A percentile compares a stretch with the other conserved stretches of the same genome.
phyloP scores from a whole-genome alignment of 805 yeast genomes.

The Starmerella stigmatis region DNA sequence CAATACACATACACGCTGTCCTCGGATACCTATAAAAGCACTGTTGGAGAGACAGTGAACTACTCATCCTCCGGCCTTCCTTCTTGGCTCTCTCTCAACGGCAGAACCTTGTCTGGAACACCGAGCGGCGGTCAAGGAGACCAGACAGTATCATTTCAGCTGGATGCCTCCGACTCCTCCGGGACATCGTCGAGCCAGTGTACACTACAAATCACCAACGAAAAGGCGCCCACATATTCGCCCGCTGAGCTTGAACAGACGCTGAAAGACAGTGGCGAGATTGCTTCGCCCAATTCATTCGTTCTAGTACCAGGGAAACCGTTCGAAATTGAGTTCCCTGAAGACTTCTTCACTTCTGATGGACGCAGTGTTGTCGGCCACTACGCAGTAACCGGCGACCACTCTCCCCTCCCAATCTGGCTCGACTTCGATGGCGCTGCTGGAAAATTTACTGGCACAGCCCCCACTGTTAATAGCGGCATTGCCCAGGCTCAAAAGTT shows the following conservation, averaged over 20 bases:
- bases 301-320: constrained; percentile 60
- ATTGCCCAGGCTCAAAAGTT: constrained; percentile 79
- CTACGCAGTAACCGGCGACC: constrained; percentile 70
- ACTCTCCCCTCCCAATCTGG: constrained; percentile 91
- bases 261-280: constrained; percentile 54
- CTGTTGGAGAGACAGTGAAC: constrained; percentile 31
- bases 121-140: constrained; percentile 39
- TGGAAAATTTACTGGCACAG: constrained; percentile 70
- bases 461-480: constrained; percentile 74
- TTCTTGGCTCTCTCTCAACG: constrained; percentile 67
- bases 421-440: constrained; percentile 50
- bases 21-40: constrained; percentile 52
- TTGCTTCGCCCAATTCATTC: constrained; percentile 66
- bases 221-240: constrained; percentile 44
- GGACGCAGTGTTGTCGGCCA: constrained; percentile 48
- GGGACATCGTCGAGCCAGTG: constrained; percentile 43
- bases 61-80: constrained; percentile 58
- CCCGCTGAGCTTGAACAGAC: constrained; percentile 40
- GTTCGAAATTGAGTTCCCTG: constrained; percentile 56
- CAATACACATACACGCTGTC: constrained; percentile 57
- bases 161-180: constrained; percentile 54
- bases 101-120: constrained; percentile 58
- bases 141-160: constrained; percentile 37
- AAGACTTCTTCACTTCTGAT: constrained; percentile 47
- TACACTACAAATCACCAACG: constrained; percentile 48